Base-by-base conservation (phyloP, 2,329 filamentous ascomycete genomes). In the Aschersonia sp. region DNA sequence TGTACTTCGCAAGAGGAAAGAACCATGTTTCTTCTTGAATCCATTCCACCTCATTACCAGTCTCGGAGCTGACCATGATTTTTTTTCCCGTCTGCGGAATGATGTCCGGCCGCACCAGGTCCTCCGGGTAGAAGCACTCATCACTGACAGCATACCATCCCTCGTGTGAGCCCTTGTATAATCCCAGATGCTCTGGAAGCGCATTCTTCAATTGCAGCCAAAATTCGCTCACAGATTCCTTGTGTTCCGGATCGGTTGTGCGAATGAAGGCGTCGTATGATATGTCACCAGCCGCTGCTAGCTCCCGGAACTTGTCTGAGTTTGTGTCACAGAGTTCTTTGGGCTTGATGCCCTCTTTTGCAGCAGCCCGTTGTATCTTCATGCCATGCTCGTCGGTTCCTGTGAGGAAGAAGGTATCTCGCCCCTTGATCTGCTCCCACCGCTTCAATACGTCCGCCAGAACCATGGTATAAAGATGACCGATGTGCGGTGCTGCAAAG, bases 61-160 rank as follows among this genome's bases (percentile, higher is more conserved):
- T 94, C 69, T 96, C 92, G 45, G 78, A 75, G 20, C 85, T 89
- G 29, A 81, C 84, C 79, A 88, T 87, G 52, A 85, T 81, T 58
- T 87, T 89, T 54, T 81, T 77, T 3, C 92, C 92, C 1, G 89
- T 95, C 44, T 80, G 73, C 4, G 88, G 85, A 54, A 89, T 84
- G 40, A 92, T 68, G 46, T 80, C 77, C 43, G 83, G 75, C 58
- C 88, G 79, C 30, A 97, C 79, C 58, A 81, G 71, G 5, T 79
- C 78, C 47, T 83, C 76, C 0, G 91, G 88, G 61, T 96, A 97
- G 65, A 94, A 98, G 40, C 91, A 91, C 72, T 98, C 92, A 63
- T 98, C 92, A 62, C 86, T 89, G 47, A 98, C 84, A 48, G 85
- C 92, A 64, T 98, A 98, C 92, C 92, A 98, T 2, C 92, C 92